Base-by-base conservation (phyloP, 768 basidiomycete species). In the Leccinum ochraceum region DNA sequence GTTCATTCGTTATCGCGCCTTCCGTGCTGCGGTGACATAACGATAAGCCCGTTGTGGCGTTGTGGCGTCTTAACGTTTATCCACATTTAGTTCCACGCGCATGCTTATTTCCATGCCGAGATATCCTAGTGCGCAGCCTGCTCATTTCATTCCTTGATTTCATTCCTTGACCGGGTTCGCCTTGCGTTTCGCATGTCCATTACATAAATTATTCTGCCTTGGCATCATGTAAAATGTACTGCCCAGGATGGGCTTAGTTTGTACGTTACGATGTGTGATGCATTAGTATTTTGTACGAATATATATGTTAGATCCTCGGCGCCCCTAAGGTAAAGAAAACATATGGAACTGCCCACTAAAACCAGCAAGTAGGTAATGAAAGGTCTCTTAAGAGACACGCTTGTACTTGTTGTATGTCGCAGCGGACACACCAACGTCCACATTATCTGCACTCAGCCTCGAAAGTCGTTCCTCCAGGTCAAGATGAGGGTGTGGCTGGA, bases 371-470 rank as follows among this genome's bases (percentile, higher is more conserved):
- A 28, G 6, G 17, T 0, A 14, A 8, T 2, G 42, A 44, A 44
- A 10, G 4, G 8, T 26, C 59, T 62, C 60, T 24, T 61, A 72
- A 2, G 71, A 72, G 9, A 72, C 71, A 9, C 71, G 71, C 57
- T 72, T 72, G 65, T 72, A 72, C 63, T 68, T 72, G 63, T 72
- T 72, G 56, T 72, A 72, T 6, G 70, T 64, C 0, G 69, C 71
- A 3, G 66, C 54, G 26, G 71, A 73, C 44, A 73, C 71, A 2
- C 71, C 71, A 16, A 72, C 70, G n/a, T 72, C 71, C 3, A 72
- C 70, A 5, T 73, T 63, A 2, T 56, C 62, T 6, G 63, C 65
- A 36, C 72, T 73, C 42, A 73, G 9, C 44, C 20, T 59, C 48
- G 30, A 57, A 9, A 72, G 65, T 2, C 66, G 71, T 20, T 22